Percentiles rank a stretch among this genome's conserved stretches.
phyloP scores from a whole-genome alignment of 2,329 filamentous ascomycete genomes.

The Sporothrix humicola region DNA sequence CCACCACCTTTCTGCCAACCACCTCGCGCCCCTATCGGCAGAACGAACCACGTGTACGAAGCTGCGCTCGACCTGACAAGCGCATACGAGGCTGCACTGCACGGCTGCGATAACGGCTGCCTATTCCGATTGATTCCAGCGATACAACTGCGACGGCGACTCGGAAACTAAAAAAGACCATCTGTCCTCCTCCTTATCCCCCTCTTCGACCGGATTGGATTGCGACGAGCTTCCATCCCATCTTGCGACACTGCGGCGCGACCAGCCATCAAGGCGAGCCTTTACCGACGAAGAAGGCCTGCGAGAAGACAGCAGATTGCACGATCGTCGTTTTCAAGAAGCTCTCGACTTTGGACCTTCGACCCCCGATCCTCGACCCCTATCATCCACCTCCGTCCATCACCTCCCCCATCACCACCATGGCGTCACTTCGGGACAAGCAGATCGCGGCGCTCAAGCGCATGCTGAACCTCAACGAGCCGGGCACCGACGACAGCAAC shows the following conservation, averaged over 20 bases:
- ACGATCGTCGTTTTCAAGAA: background rate
- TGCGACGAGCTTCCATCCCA: slow-evolving; percentile 12
- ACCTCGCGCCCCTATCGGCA: slow-evolving; percentile 16
- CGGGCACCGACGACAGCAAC: slow-evolving; percentile 61
- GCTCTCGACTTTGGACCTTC: no score
- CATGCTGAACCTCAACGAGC: slow-evolving; percentile 91
- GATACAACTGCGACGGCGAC: background rate
- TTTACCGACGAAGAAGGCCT: background rate
- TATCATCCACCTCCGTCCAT: background rate
- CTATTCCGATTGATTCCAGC: background rate
- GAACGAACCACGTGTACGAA: slow-evolving; percentile 17
- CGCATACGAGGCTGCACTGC: slow-evolving; percentile 8
- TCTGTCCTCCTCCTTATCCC: background rate
- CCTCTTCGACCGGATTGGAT: background rate
- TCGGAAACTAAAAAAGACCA: background rate
- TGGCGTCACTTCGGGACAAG: slow-evolving; percentile 39
- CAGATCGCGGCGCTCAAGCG: slow-evolving; percentile 72
- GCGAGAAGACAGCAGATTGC: background rate
- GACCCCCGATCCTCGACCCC: background rate
- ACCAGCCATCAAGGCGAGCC: background rate
- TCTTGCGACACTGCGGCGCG: background rate
- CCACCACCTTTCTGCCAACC: slow-evolving; percentile 12
- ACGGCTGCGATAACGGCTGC: slow-evolving; percentile 7
- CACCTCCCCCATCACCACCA: background rate
- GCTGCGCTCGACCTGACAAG: background rate